These are phyloP conservation scores for Daldinia concentrica DNA, from an alignment of 495 filamentous ascomycete species.

Conservation along the genomic window DNA sequence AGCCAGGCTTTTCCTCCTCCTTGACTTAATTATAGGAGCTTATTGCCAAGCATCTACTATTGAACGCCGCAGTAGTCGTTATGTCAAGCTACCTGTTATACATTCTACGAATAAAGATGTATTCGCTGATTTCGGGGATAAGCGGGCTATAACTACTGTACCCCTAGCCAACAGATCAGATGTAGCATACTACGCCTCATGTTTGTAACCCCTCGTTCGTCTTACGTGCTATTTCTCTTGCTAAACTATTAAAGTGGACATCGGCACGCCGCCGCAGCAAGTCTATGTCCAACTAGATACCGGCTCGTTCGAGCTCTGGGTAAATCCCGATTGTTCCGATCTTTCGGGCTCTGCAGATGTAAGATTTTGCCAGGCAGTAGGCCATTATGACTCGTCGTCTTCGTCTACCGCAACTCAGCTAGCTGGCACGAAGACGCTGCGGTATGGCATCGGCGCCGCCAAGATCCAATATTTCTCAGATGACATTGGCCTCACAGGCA, in stretches of 20 bases:
- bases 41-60: conserved; percentile 40
- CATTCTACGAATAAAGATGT: conserved; percentile 56
- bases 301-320: conserved; percentile 62
- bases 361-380: conserved; percentile 54
- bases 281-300: conserved; percentile 61
- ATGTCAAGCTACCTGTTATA: conserved; percentile 57
- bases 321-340: conserved; percentile 57
- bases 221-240: neutral
- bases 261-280: conserved; percentile 58
- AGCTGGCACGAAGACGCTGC: conserved; percentile 47
- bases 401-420: conserved; percentile 50
- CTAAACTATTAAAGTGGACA: conserved; percentile 53
- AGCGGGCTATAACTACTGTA: conserved; percentile 52
- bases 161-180: conserved; percentile 58
- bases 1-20: conserved; percentile 44
- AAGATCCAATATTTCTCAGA: conserved; percentile 58
- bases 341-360: conserved; percentile 48
- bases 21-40: conserved; percentile 48
- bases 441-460: conserved; percentile 58
- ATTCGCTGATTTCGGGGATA: conserved; percentile 49
- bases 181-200: conserved; percentile 60
- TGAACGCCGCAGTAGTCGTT: conserved; percentile 42
- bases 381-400: conserved; percentile 50
- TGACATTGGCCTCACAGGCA: conserved; percentile 52
- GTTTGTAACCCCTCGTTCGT: conserved; percentile 38